These are phyloP conservation scores for Apiospora pterosperma DNA, from an alignment of 2,329 filamentous ascomycete genomes.

Conservation along the genomic window DNA sequence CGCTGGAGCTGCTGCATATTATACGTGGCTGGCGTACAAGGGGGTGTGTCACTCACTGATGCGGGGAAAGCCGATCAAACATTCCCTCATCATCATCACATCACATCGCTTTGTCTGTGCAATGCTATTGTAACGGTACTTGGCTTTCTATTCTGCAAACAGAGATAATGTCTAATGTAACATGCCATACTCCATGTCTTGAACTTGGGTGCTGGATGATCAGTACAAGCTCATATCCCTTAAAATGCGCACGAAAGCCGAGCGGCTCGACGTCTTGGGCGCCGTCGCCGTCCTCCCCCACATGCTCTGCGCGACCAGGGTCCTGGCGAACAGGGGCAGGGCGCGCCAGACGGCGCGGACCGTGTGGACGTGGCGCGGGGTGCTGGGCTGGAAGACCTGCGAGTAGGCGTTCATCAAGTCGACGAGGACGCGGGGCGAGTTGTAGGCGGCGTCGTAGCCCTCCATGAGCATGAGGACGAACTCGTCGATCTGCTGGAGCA, in stretches of 20 bases:
- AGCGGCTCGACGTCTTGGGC: not conserved
- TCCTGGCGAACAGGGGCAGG: conserved; percentile 6
- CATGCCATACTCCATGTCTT: not conserved
- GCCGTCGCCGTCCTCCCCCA: not conserved
- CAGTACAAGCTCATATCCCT: not conserved
- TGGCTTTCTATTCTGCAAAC: not conserved
- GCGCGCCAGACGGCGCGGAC: conserved; percentile 8
- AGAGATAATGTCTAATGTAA: not conserved
- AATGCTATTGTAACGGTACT: too few relatives aligned
- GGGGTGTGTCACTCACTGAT: not conserved
- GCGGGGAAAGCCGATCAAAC: not conserved
- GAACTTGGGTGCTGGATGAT: too few relatives aligned
- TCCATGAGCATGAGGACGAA: conserved; percentile 13
- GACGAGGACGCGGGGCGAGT: conserved; percentile 4
- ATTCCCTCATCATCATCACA: not conserved
- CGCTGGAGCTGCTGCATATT: not conserved
- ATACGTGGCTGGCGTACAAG: not conserved
- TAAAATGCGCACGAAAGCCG: not conserved
- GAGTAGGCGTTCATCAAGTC: conserved; percentile 12
- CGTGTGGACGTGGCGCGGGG: conserved; percentile 10
- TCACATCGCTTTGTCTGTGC: not conserved
- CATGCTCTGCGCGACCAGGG: not conserved
- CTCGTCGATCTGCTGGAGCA: conserved; percentile 14
- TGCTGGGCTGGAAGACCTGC: conserved; percentile 12
- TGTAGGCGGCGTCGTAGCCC: conserved; percentile 1